These are phyloP conservation scores for Elongisporangium prolatum DNA, from an alignment of 352 stramenopile genomes.

Conservation along the genomic window DNA sequence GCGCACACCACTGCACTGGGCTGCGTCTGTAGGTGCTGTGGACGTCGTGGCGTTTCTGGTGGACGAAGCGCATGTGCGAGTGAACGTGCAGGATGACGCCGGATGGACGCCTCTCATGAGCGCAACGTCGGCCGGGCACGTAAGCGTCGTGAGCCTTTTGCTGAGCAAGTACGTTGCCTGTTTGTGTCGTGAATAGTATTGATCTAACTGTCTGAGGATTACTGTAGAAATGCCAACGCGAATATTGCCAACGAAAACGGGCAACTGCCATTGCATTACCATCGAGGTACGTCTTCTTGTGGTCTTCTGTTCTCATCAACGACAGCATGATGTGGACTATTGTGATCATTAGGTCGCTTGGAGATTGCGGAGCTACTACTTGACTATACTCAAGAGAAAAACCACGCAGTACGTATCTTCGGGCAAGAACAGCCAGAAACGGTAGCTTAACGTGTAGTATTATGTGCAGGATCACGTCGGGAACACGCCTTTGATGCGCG, in stretches of 20 bases:
- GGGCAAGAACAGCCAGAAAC: not conserved
- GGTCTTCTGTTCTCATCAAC: not conserved
- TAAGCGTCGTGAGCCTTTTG: conserved; percentile 43
- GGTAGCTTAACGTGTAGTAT: not conserved
- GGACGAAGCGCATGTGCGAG: conserved; percentile 19
- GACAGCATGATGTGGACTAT: not conserved
- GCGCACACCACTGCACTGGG: conserved; percentile 71
- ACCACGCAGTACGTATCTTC: conserved; percentile 37
- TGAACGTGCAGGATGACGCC: conserved; percentile 69
- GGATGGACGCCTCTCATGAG: conserved; percentile 80
- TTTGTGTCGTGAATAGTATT: too few species aligned
- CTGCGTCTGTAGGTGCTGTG: conserved; percentile 31
- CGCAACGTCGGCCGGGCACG: conserved; percentile 55
- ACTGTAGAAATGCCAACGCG: conserved; percentile 53
- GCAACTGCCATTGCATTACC: conserved; percentile 71
- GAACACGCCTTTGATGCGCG: conserved; percentile 57
- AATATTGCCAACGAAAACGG: conserved; percentile 70
- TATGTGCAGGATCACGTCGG: conserved; percentile 45
- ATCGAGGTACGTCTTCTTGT: conserved; percentile 32
- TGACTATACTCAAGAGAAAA: conserved; percentile 64
- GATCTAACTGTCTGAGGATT: conserved; percentile 2
- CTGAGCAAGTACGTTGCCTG: conserved; percentile 38
- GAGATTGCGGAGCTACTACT: conserved; percentile 66
- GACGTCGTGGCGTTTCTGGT: conserved; percentile 64
- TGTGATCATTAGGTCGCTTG: conserved; percentile 27